phyloP scores from a whole-genome alignment of 108 stramenopile genomes.

The Nitzschia inconspicua region DNA sequence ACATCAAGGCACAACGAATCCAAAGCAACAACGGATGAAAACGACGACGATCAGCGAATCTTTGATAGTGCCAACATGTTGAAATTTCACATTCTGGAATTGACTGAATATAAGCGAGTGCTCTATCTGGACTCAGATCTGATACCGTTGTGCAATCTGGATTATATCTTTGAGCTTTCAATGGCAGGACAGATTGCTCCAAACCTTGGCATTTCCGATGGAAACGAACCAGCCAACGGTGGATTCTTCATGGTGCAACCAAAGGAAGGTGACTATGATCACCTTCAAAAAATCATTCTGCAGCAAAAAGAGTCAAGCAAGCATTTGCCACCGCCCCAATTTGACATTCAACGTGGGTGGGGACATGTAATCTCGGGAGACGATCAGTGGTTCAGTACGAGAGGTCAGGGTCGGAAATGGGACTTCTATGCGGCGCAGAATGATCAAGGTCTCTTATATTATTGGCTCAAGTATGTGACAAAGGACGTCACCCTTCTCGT shows the following conservation, averaged over 20 bases:
- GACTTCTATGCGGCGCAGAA: constrained; percentile 33
- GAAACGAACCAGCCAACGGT: constrained; percentile 34
- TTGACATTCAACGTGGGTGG: constrained; percentile 16
- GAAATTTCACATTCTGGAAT: constrained; percentile 44
- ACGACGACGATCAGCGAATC: background rate
- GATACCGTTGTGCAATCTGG: constrained; percentile 50
- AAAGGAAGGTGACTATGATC: constrained; percentile 20
- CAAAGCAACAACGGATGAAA: too few relatives aligned
- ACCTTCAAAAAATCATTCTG: constrained; percentile 18
- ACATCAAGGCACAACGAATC: too few relatives aligned
- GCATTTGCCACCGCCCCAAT: constrained; percentile 19
- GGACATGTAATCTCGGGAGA: constrained; percentile 24
- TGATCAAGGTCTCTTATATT: constrained; percentile 60
- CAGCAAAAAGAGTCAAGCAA: constrained; percentile 16
- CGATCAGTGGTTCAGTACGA: background rate
- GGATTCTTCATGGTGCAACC: constrained; percentile 61
- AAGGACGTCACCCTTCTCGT: too few relatives aligned
- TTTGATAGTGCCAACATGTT: constrained; percentile 24
- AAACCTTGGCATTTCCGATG: constrained; percentile 36
- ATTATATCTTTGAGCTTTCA: constrained; percentile 51
- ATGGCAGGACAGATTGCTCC: constrained; percentile 10
- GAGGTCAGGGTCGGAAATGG: constrained; percentile 24
- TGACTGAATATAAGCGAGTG: constrained; percentile 59
- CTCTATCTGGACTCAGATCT: constrained; percentile 68
- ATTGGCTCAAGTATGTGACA: constrained; percentile 37